Percentiles rank a stretch among this genome's conserved stretches.
phyloP scores from a whole-genome alignment of 441 rosid species.

The Monsonia emarginata region DNA sequence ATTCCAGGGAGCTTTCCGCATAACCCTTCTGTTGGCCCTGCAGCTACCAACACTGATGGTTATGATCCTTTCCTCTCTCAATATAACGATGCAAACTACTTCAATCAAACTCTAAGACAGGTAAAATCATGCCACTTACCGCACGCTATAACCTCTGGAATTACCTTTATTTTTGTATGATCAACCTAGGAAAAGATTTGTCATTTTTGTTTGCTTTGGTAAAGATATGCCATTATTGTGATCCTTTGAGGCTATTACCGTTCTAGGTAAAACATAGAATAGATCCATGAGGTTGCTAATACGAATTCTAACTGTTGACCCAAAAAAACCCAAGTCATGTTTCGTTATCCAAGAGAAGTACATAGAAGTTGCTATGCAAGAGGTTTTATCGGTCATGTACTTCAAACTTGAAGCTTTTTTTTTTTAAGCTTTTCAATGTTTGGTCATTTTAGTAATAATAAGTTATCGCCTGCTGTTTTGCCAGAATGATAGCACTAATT shows the following conservation, averaged over 20 bases:
- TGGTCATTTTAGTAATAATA: neutral
- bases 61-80: constrained; percentile 21
- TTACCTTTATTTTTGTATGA: neutral
- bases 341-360: neutral
- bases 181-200: neutral
- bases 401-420: neutral
- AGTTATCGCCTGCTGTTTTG: neutral
- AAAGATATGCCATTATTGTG: neutral
- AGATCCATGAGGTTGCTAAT: neutral
- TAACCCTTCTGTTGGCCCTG: constrained; percentile 10
- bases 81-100: constrained; percentile 18
- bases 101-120: constrained; percentile 20
- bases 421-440: neutral
- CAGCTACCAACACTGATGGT: constrained; percentile 17
- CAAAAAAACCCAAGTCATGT: neutral
- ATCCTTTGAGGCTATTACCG: too few species aligned
- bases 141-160: neutral
- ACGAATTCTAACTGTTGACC: neutral
- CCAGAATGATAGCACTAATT: constrained; percentile 22
- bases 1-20: constrained; percentile 21
- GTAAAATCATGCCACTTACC: constrained; percentile 17
- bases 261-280: too few species aligned
- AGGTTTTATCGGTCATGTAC: neutral
- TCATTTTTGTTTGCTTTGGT: neutral
- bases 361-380: neutral